phyloP scores from a whole-genome alignment of 768 basidiomycete species.

The Suillus brevipes region DNA sequence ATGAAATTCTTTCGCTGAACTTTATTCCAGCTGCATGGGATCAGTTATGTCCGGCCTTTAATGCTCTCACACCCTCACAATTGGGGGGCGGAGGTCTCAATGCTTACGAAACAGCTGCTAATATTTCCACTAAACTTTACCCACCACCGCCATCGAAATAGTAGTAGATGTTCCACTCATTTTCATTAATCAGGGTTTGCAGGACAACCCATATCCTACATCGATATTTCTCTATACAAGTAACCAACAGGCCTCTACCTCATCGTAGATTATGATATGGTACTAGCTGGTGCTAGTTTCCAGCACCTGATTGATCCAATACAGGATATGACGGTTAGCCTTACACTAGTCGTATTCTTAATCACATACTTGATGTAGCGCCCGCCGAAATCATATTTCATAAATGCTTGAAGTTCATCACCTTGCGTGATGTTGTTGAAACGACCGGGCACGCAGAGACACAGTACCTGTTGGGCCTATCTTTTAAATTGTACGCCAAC shows the following conservation, averaged over 20 bases:
- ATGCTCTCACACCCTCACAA: slow-evolving; percentile 20
- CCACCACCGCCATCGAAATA: slow-evolving; percentile 1
- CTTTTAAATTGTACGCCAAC: too few relatives aligned
- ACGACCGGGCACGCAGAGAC: not conserved
- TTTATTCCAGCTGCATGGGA: slow-evolving; percentile 23
- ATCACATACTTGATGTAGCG: not conserved
- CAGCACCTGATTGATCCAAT: too few relatives aligned
- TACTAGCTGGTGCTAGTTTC: too few relatives aligned
- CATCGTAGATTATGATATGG: too few relatives aligned
- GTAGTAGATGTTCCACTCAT: not conserved
- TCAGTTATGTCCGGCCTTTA: slow-evolving; percentile 24
- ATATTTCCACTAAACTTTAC: slow-evolving; percentile 18
- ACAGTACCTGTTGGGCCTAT: too few relatives aligned
- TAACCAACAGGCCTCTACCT: too few relatives aligned
- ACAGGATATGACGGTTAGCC: too few relatives aligned
- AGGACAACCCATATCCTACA: not conserved
- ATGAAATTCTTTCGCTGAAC: not conserved
- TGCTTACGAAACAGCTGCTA: slow-evolving; percentile 18
- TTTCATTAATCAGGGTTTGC: not conserved
- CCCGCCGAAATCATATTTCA: not conserved
- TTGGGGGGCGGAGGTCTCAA: slow-evolving; percentile 18
- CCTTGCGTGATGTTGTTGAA: not conserved
- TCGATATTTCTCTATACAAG: not conserved
- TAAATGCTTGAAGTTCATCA: not conserved
- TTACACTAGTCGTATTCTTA: too few relatives aligned